Evolutionary conservation across 805 yeast species (phyloP).

Genomic region (Debaryomyces hansenii): DNA sequence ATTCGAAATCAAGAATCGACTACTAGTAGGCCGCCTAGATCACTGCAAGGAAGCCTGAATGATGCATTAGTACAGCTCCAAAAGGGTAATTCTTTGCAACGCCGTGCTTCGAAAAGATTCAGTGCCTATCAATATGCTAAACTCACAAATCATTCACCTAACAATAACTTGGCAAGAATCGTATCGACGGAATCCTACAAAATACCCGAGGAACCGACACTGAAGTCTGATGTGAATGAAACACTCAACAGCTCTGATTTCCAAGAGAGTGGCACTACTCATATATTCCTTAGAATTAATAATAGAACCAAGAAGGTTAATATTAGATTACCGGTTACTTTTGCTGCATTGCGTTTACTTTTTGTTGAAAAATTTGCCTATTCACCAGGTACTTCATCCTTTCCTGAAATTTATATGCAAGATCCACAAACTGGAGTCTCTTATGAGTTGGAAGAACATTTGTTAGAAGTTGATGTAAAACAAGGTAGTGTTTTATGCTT

Average conservation of each 20-base stretch:
- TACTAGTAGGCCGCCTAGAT: neutral
- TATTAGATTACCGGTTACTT: slow-evolving; percentile 45
- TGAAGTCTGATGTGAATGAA: neutral
- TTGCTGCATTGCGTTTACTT: slow-evolving; percentile 59
- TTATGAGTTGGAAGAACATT: slow-evolving; percentile 77
- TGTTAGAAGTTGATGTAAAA: slow-evolving; percentile 52
- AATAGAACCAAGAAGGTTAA: slow-evolving; percentile 56
- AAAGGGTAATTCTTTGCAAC: slow-evolving; percentile 76
- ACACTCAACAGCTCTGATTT: neutral
- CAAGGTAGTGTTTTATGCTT: slow-evolving; percentile 62
- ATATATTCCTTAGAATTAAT: slow-evolving; percentile 50
- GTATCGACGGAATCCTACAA: neutral
- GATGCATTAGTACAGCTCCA: slow-evolving; percentile 80
- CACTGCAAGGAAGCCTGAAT: slow-evolving; percentile 4
- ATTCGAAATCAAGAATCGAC: neutral
- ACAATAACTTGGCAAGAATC: slow-evolving; percentile 12
- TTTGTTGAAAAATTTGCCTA: slow-evolving; percentile 89
- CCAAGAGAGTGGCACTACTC: neutral
- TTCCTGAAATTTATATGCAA: slow-evolving; percentile 77
- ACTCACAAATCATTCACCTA: slow-evolving; percentile 45
- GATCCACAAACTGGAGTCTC: slow-evolving; percentile 60
- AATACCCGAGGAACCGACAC: neutral
- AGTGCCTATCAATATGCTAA: slow-evolving; percentile 92
- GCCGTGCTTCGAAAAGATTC: slow-evolving; percentile 91
- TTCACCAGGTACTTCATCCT: slow-evolving; percentile 66